Evolutionary conservation across 2,329 filamentous ascomycete genomes (phyloP).

Genomic region (Aspergillus sp.): DNA sequence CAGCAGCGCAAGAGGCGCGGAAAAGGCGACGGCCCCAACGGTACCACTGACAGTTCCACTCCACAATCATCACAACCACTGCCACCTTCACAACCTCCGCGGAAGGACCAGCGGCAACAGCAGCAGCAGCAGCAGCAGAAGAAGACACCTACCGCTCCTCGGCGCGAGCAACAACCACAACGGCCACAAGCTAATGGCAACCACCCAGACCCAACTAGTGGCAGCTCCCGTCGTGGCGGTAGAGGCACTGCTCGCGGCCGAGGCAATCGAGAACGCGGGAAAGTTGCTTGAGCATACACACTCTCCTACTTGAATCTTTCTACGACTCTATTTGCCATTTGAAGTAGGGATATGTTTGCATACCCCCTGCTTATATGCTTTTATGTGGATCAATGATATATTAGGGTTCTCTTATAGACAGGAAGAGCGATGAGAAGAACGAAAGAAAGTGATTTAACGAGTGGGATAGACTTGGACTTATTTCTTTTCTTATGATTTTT

Average conservation of each 20-base stretch:
- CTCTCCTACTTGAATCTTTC: too few species aligned
- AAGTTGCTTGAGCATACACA: not conserved
- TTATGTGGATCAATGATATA: too few species aligned
- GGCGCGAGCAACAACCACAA: constrained; percentile 16
- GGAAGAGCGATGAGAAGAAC: not conserved
- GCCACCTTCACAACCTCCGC: constrained; percentile 15
- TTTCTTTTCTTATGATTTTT: too few species aligned
- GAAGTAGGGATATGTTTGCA: too few species aligned
- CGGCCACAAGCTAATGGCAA: constrained; percentile 14
- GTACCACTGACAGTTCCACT: constrained; percentile 1
- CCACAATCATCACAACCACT: not conserved
- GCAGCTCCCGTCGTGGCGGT: constrained; percentile 28
- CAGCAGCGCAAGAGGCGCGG: constrained; percentile 21
- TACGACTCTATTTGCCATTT: too few species aligned
- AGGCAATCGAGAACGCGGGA: constrained; percentile 15
- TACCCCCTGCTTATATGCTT: too few species aligned
- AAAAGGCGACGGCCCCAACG: constrained; percentile 9
- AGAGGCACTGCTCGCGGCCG: constrained; percentile 14
- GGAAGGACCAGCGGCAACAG: not conserved
- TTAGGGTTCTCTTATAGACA: not conserved
- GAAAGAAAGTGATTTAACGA: not conserved
- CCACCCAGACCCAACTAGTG: constrained; percentile 11
- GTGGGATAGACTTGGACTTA: not conserved
- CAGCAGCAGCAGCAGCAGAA: not conserved
- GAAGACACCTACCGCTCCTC: constrained; percentile 9